Percentiles rank a stretch among this genome's conserved stretches.
Conservation (phyloP, 139 green algal species). For the Pseudopediastrum boryanum region DNA sequence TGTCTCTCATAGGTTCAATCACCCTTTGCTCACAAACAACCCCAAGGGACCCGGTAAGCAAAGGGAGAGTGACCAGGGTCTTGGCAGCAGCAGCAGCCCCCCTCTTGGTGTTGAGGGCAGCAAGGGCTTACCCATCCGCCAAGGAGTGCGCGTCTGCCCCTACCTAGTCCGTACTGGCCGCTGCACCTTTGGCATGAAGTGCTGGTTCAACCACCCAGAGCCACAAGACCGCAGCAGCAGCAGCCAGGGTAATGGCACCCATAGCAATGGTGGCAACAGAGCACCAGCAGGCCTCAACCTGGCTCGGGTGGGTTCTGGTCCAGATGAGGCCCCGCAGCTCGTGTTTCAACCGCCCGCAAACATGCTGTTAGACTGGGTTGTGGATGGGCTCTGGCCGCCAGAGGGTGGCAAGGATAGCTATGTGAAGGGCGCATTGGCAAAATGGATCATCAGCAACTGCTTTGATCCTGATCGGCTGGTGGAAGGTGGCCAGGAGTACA, state of each 20-base stretch:
- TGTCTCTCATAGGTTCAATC: too few relatives aligned
- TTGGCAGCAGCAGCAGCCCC: slow-evolving; percentile 10
- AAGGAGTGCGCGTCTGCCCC: too few relatives aligned
- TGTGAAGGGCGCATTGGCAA: slow-evolving; percentile 24
- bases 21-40: too few relatives aligned
- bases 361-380: slow-evolving; percentile 18
- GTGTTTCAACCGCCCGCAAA: slow-evolving; percentile 6
- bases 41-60: too few relatives aligned
- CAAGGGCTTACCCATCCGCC: too few relatives aligned
- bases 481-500: neutral
- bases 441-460: neutral
- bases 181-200: too few relatives aligned
- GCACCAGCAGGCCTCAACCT: neutral
- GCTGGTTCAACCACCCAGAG: slow-evolving; percentile 4
- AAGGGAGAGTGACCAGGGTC: too few relatives aligned
- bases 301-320: too few relatives aligned
- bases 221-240: slow-evolving; percentile 6
- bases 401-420: neutral
- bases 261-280: too few relatives aligned
- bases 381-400: slow-evolving; percentile 25
- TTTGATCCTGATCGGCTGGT: neutral
- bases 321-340: neutral
- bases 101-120: too few relatives aligned
- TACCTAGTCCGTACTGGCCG: too few relatives aligned
- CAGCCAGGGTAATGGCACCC: too few relatives aligned